A percentile compares a stretch with the other conserved stretches of the same genome.
These are phyloP conservation scores for Powellomyces hirtus DNA, from an alignment of 192 early-diverging fungal genomes.

Conservation along the genomic window DNA sequence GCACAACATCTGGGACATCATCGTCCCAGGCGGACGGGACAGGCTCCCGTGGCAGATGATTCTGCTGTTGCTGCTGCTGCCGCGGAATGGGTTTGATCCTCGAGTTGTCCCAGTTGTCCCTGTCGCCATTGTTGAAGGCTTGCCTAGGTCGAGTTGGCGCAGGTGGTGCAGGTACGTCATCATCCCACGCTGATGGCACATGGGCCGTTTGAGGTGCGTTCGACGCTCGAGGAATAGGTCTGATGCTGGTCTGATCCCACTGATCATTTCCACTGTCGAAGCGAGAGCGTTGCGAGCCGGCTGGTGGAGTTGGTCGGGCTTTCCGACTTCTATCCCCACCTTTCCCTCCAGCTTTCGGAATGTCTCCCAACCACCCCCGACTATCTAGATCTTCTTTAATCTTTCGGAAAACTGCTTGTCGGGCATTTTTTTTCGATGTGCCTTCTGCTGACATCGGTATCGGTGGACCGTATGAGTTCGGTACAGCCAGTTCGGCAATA, in stretches of 20 bases:
- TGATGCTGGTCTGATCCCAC: neutral
- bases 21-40: constrained; percentile 19
- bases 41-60: too few relatives aligned
- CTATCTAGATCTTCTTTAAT: neutral
- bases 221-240: neutral
- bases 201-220: neutral
- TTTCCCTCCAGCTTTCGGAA: neutral
- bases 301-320: neutral
- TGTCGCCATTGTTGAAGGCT: neutral
- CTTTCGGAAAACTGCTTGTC: neutral
- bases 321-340: neutral
- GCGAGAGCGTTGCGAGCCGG: neutral
- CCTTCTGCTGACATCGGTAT: constrained; percentile 11
- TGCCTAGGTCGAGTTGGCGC: neutral
- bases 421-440: constrained; percentile 13
- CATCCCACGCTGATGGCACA: neutral
- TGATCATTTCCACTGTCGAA: neutral
- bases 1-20: neutral
- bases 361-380: neutral
- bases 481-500: constrained; percentile 14
- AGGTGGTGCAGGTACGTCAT: neutral
- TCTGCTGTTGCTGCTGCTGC: neutral
- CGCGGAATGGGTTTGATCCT: neutral
- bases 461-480: neutral
- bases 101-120: neutral